Percentiles rank a stretch among this genome's conserved stretches.
These are phyloP conservation scores for Cercis canadensis DNA, from an alignment of 306 rosid genomes.

Conservation along the genomic window DNA sequence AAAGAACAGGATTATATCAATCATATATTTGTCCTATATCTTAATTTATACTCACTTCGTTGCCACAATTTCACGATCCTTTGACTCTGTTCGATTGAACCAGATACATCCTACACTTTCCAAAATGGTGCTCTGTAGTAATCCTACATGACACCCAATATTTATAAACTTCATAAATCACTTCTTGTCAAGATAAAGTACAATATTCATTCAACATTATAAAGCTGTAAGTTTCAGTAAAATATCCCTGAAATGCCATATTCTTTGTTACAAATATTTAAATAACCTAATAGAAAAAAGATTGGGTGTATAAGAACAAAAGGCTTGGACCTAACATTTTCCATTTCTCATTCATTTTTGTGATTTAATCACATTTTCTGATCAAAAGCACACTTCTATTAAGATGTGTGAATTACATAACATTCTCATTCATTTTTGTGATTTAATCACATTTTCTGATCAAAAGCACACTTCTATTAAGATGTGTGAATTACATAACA, in stretches of 20 bases:
- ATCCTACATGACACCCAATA: conserved; percentile 53
- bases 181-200: conserved; percentile 8
- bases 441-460: conserved; percentile 1
- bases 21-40: conserved; percentile 14
- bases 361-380: background rate
- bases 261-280: conserved; percentile 22
- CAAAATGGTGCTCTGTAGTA: conserved; percentile 86
- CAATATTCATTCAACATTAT: background rate
- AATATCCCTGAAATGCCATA: background rate
- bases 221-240: background rate
- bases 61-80: conserved; percentile 83
- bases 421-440: background rate
- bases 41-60: conserved; percentile 65
- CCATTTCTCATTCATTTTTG: background rate
- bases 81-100: conserved; percentile 81
- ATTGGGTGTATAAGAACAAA: background rate
- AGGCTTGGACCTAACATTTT: conserved; percentile 17
- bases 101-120: conserved; percentile 90
- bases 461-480: background rate
- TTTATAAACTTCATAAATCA: conserved; percentile 5
- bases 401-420: no score
- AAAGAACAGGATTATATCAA: background rate
- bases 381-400: background rate
- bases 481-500: background rate
- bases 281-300: conserved; percentile 14